Conservation (phyloP, 352 stramenopile species). For the Phytophthora vignae region DNA sequence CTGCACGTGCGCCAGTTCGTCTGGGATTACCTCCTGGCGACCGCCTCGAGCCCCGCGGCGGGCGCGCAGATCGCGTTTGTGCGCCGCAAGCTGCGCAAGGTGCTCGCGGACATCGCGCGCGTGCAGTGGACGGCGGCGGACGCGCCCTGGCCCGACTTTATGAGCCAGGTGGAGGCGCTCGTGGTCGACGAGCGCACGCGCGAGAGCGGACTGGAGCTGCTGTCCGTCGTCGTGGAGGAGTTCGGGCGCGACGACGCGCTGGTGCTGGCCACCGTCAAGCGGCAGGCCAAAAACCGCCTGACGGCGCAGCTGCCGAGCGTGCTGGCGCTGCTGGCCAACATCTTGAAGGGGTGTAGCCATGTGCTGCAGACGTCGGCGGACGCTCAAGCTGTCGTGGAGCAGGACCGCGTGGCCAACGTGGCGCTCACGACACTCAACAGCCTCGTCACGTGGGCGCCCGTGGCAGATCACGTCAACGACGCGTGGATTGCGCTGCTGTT, state of each 20-base stretch:
- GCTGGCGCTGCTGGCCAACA: constrained; percentile 53
- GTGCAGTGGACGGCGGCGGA: constrained; percentile 51
- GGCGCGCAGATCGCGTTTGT: constrained; percentile 60
- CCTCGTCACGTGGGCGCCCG: constrained; percentile 60
- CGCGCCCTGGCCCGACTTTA: constrained; percentile 64
- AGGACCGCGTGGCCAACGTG: constrained; percentile 59
- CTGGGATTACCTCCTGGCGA: constrained; percentile 63
- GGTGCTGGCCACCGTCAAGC: constrained; percentile 57
- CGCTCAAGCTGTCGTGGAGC: constrained; percentile 22
- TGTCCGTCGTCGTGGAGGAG: constrained; percentile 70
- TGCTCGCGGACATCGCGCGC: constrained; percentile 72
- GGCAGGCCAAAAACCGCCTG: constrained; percentile 51
- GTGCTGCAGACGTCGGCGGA: constrained; percentile 37
- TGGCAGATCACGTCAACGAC: constrained; percentile 63
- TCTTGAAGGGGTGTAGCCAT: constrained; percentile 60
- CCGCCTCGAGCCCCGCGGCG: not conserved
- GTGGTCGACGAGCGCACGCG: constrained; percentile 51
- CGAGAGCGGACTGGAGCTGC: constrained; percentile 62
- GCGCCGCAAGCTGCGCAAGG: constrained; percentile 73
- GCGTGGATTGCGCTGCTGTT: constrained; percentile 72
- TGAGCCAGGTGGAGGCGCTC: constrained; percentile 69
- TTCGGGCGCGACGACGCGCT: constrained; percentile 77
- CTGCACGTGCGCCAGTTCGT: constrained; percentile 67
- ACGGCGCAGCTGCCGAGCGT: constrained; percentile 55
- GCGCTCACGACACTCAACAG: constrained; percentile 66